Evolutionary conservation across 1,139 yeast species (phyloP), one percentile per base, ranked within the genome.

Genomic region (Nakaseomyces delphensis): DNA sequence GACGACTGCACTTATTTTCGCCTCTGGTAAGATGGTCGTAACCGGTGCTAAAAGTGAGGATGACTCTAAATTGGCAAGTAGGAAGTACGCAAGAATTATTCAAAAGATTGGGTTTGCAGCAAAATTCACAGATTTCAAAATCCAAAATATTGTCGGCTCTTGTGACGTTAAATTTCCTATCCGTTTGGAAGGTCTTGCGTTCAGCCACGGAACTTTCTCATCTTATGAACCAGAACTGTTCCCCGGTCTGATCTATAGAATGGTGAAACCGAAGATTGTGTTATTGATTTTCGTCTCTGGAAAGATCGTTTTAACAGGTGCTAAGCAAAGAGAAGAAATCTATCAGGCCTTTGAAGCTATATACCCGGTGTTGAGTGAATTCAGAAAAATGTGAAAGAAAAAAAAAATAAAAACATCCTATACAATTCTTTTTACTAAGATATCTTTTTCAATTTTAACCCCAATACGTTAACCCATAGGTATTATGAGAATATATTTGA

Each of bases 41-140:
- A 91, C 98, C 29, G 99, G 99, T 75, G 99, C 98, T 24, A 91
- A 91, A 64, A 83, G 95, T 32, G 98, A 91, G 64, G 98, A 91
- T 63, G 98, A 91, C 63, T 86, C 96, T 15, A 93, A 93, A 65
- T 72, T 91, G 54, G 98, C 98, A 2, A 87, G 96, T 23, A 78
- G 98, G 67, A 91, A 91, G 63, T 91, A 93, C 59, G 99, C 99
- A 2, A 79, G 98, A 70, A 91, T 91, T 60, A 91, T 91, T 53
- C 99, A 93, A 63, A 93, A 93, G 65, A 81, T 91, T 55, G 99
- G 99, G 2, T 91, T 91, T 69, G 86, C 89, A 61, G 98, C 91
- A 36, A 83, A 83, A 56, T 91, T 93, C 62, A 91, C 97, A 32
- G 97, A 91, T 62, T 91, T 91, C 67, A 91, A 93, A 67, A 91